Conservation (phyloP, 2,329 filamentous ascomycete species). For the Epichloe baconii region DNA sequence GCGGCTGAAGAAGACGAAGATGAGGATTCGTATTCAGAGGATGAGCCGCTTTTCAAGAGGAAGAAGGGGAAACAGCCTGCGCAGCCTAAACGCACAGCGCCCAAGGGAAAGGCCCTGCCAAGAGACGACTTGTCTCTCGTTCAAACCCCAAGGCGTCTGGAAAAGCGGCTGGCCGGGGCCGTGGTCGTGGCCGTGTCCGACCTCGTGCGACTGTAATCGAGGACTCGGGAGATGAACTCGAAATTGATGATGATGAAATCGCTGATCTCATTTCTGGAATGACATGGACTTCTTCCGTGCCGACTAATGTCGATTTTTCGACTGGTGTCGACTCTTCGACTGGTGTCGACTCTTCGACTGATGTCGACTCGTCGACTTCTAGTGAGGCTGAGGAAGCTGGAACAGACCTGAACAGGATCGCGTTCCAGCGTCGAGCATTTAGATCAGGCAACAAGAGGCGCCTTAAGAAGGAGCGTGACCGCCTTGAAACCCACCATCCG, state of each 20-base stretch:
- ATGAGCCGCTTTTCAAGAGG: constrained; percentile 16
- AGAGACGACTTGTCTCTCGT: too few species aligned
- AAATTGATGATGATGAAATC: background rate
- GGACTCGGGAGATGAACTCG: constrained; percentile 2
- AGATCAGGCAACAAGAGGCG: constrained; percentile 15
- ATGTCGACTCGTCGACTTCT: constrained; percentile 6
- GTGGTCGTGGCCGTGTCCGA: background rate
- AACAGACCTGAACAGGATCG: constrained; percentile 9
- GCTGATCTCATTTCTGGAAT: background rate
- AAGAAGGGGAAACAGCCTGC: constrained; percentile 7
- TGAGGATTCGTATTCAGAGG: constrained; percentile 14
- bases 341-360: constrained; percentile 5
- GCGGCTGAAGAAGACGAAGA: constrained; percentile 4
- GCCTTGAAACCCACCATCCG: constrained; percentile 66
- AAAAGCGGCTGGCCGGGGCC: background rate
- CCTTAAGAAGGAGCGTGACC: constrained; percentile 39
- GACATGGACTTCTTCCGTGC: constrained; percentile 3
- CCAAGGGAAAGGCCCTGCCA: background rate
- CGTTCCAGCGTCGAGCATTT: constrained; percentile 22
- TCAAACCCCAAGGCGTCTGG: background rate
- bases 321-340: constrained; percentile 6
- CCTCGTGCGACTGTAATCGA: background rate
- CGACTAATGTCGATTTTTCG: constrained; percentile 5
- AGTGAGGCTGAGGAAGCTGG: constrained; percentile 12
- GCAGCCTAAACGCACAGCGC: background rate